phyloP scores from a whole-genome alignment of 306 rosid species.

The Inga leiocalycina region DNA sequence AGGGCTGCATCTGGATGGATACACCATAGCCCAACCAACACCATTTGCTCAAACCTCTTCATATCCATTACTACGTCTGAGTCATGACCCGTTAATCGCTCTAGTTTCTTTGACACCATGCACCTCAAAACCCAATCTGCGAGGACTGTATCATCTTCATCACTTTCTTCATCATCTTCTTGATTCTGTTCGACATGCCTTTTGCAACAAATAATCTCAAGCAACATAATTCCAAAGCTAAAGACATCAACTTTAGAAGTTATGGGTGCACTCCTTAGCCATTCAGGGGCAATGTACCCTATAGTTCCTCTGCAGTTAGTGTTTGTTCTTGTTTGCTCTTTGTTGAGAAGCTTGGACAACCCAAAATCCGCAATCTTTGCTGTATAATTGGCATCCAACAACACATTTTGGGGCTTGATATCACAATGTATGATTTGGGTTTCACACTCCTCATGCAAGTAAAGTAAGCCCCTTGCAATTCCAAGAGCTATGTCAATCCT shows the following conservation, averaged over 20 bases:
- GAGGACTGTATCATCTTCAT: slow-evolving; percentile 30
- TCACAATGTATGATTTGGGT: slow-evolving; percentile 48
- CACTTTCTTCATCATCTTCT: slow-evolving; percentile 26
- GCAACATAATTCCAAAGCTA: slow-evolving; percentile 39
- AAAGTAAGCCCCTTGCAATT: slow-evolving; percentile 41
- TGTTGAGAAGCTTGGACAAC: slow-evolving; percentile 40
- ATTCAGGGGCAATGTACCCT: slow-evolving; percentile 48
- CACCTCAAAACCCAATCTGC: slow-evolving; percentile 37
- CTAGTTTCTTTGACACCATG: slow-evolving; percentile 20
- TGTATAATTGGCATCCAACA: slow-evolving; percentile 38
- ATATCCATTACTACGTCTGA: slow-evolving; percentile 36
- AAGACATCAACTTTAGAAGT: slow-evolving; percentile 43
- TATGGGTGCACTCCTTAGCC: slow-evolving; percentile 42
- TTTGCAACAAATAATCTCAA: slow-evolving; percentile 41
- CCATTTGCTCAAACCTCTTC: slow-evolving; percentile 46
- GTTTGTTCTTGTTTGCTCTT: slow-evolving; percentile 41
- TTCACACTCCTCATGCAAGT: slow-evolving; percentile 44
- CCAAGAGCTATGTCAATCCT: slow-evolving; percentile 44
- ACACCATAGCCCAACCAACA: slow-evolving; percentile 46
- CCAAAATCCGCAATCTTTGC: slow-evolving; percentile 50
- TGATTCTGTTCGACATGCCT: slow-evolving; percentile 23
- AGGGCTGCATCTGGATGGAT: slow-evolving; percentile 37
- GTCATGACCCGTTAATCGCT: slow-evolving; percentile 31
- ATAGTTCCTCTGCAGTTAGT: slow-evolving; percentile 42
- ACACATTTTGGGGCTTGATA: slow-evolving; percentile 46